phyloP scores from a whole-genome alignment of 2,329 filamentous ascomycete species.

The Cercospora zeina region DNA sequence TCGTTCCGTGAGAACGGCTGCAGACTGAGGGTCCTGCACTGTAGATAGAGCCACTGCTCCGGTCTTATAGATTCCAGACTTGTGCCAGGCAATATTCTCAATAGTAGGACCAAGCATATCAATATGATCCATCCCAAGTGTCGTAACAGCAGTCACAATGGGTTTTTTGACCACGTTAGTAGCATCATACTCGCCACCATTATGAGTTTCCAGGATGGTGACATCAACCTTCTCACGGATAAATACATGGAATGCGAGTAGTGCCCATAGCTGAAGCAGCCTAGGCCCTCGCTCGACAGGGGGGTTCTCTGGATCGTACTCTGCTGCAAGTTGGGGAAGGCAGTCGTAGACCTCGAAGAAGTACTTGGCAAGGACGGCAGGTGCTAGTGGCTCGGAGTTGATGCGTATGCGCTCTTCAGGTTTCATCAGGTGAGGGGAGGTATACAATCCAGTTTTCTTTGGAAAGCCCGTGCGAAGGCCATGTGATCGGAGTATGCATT shows the following conservation, averaged over 20 bases:
- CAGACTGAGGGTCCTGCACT: conserved; percentile 18
- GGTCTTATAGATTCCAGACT: conserved; percentile 77
- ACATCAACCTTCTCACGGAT: conserved; percentile 71
- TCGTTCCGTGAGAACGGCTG: conserved; percentile 53
- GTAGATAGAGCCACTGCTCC: conserved; percentile 63
- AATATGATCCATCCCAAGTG: conserved; percentile 80
- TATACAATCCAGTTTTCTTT: conserved; percentile 68
- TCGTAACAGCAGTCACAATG: conserved; percentile 71
- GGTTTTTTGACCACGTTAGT: conserved; percentile 78
- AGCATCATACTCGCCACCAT: conserved; percentile 87
- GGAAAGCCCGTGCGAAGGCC: conserved; percentile 50
- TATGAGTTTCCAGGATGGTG: conserved; percentile 85
- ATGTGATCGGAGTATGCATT: conserved; percentile 63
- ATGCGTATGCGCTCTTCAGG: conserved; percentile 82
- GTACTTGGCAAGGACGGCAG: conserved; percentile 68
- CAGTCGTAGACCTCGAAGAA: conserved; percentile 82
- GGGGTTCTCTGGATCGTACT: conserved; percentile 62
- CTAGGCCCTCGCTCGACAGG: conserved; percentile 46
- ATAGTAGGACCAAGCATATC: conserved; percentile 74
- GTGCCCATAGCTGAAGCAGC: conserved; percentile 85
- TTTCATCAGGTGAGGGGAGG: conserved; percentile 78
- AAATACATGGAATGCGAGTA: conserved; percentile 83
- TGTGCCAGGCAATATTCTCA: conserved; percentile 85
- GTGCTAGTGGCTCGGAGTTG: conserved; percentile 66
- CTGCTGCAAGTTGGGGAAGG: conserved; percentile 41